These are phyloP conservation scores for Phytophthora pseudosyringae DNA, from an alignment of 352 stramenopile species.

Conservation along the genomic window DNA sequence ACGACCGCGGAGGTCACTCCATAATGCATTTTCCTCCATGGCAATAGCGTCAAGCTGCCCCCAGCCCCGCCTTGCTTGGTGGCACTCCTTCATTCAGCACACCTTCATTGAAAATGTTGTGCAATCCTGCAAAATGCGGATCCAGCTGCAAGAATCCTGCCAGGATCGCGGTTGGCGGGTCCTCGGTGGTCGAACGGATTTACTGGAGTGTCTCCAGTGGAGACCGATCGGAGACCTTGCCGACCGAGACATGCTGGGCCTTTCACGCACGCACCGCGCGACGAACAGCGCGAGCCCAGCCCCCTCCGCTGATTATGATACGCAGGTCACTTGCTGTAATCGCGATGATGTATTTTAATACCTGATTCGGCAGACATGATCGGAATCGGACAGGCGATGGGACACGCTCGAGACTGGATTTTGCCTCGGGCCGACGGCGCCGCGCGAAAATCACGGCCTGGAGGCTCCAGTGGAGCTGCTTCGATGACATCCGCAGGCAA, in stretches of 20 bases:
- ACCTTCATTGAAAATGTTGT: not conserved
- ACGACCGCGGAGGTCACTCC: not conserved
- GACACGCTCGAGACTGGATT: constrained; percentile 24
- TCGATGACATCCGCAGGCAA: not conserved
- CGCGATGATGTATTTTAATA: not conserved
- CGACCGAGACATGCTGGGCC: not conserved
- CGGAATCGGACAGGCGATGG: constrained; percentile 7
- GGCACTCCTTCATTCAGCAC: constrained; percentile 1
- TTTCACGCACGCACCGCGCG: constrained; percentile 1
- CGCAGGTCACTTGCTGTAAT: constrained; percentile 14
- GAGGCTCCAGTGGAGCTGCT: not conserved
- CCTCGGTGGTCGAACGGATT: constrained; percentile 13
- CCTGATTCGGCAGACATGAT: constrained; percentile 2
- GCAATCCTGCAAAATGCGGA: too few species aligned
- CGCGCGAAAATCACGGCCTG: not conserved
- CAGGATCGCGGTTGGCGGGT: not conserved
- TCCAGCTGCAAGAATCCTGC: not conserved
- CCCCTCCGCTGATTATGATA: constrained; percentile 5
- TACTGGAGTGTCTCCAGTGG: not conserved
- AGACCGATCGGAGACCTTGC: constrained; percentile 6
- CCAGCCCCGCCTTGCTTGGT: too few species aligned
- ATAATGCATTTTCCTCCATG: constrained; percentile 19
- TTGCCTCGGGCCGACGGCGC: not conserved
- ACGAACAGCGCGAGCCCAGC: not conserved
- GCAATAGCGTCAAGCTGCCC: too few species aligned